Percentiles rank a stretch among this genome's conserved stretches.
These are phyloP conservation scores for Spathaspora girioi DNA, from an alignment of 805 yeast species.

Conservation along the genomic window DNA sequence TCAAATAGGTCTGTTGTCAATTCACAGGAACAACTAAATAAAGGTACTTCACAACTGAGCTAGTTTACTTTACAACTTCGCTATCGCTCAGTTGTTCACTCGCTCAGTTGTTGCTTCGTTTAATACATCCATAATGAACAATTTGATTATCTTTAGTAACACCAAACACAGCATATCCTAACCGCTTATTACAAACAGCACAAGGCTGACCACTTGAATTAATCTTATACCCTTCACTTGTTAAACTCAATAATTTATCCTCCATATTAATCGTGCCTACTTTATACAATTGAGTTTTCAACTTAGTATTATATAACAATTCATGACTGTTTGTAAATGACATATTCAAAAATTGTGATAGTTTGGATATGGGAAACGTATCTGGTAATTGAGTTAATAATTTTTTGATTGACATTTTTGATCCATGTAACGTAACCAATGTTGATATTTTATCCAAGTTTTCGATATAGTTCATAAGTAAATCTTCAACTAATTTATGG, in stretches of 20 bases:
- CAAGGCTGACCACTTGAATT: slow-evolving; percentile 48
- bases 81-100: slow-evolving; percentile 4
- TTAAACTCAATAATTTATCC: slow-evolving; percentile 37
- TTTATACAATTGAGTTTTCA: slow-evolving; percentile 49
- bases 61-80: background rate
- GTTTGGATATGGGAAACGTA: slow-evolving; percentile 38
- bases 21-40: too few relatives aligned
- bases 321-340: slow-evolving; percentile 42
- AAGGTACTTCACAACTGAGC: too few relatives aligned
- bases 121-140: slow-evolving; percentile 56
- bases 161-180: slow-evolving; percentile 54
- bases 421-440: slow-evolving; percentile 42
- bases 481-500: slow-evolving; percentile 48
- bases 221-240: slow-evolving; percentile 31
- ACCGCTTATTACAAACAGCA: slow-evolving; percentile 51
- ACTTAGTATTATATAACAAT: slow-evolving; percentile 32
- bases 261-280: slow-evolving; percentile 48
- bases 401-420: slow-evolving; percentile 42
- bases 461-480: slow-evolving; percentile 36
- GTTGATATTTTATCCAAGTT: slow-evolving; percentile 35
- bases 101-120: background rate
- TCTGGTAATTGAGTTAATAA: slow-evolving; percentile 53
- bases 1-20: too few relatives aligned
- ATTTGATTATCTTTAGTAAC: slow-evolving; percentile 42
- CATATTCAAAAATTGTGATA: slow-evolving; percentile 43